Evolutionary conservation across 495 filamentous ascomycete genomes (phyloP), one percentile per base, ranked within the genome.

Genomic region (Aspergillus ellipticus): DNA sequence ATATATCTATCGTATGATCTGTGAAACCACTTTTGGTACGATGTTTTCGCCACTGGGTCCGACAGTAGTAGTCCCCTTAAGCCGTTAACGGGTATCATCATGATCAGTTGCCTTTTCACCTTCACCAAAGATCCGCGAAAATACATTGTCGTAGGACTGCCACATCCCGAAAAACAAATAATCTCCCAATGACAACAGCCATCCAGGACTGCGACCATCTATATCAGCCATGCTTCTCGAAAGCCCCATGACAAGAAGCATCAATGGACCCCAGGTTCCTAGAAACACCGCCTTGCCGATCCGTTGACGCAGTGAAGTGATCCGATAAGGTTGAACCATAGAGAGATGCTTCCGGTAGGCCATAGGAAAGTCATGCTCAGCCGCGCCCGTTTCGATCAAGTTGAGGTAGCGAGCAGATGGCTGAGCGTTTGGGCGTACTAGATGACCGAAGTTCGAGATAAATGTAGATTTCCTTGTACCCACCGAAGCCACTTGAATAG

Each of bases 391-490:
- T 17, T 74, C 79, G 59, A 98, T 81, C 20, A 97, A 74, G 21
- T 82, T 79, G 6, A 97, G 76, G 64, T 98, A 97, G 0, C 93
- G 83, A 16, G 81, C 76, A 3, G 90, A 96, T 0, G 94, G 83
- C 67, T 97, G 91, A 2, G 90, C 88, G 61, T 87, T 78, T 3
- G 85, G 84, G 10, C 89, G 85, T 39, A 74, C 20, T 0, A 19
- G 15, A 7, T 49, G 49, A 22, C 20, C 31, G 6, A 49, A 51
- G 22, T 42, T 41, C 39, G 48, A 41, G 17, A 58, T 43, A n/a
- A 49, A 53, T 16, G 51, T 29, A 8, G n/a, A 20, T 51, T 19
- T 28, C 51, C 39, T n/a, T 58, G 50, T 9, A 15, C 9, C 13
- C 13, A 9, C 11, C 4, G 33, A 15, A 35, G 33, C 4, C 11